A percentile compares a stretch with the other conserved stretches of the same genome.
Evolutionary conservation across 306 rosid genomes (phyloP).

Genomic region (Echinosophora koreensis): DNA sequence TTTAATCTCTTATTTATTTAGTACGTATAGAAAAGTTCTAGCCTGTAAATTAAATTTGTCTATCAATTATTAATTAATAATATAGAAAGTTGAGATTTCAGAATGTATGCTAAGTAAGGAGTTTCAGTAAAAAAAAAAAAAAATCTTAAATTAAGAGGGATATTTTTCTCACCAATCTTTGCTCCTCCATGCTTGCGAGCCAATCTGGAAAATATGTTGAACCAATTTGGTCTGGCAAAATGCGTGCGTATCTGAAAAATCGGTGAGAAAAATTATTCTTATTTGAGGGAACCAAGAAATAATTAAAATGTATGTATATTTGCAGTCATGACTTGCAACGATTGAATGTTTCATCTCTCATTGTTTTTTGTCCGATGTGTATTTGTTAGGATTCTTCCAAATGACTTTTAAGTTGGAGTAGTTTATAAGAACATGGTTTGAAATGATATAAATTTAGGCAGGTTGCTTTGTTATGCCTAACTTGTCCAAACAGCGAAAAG

Average conservation of each 20-base stretch:
- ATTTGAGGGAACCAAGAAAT: neutral
- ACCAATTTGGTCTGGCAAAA: conserved; percentile 85
- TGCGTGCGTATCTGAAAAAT: conserved; percentile 75
- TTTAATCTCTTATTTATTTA: neutral
- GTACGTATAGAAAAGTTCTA: neutral
- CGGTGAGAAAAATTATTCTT: conserved; percentile 10
- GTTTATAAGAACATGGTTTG: neutral
- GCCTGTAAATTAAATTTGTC: neutral
- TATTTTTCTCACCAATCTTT: conserved; percentile 72
- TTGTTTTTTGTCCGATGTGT: neutral
- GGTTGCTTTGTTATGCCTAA: neutral
- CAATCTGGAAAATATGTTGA: conserved; percentile 74
- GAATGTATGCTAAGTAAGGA: neutral
- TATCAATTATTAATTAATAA: conserved; percentile 10
- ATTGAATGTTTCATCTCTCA: neutral
- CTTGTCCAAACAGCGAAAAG: neutral
- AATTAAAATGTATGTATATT: neutral
- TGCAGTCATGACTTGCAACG: neutral
- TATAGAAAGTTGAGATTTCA: neutral
- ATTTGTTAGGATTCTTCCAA: conserved; percentile 16
- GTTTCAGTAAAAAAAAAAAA: neutral
- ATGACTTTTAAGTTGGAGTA: neutral
- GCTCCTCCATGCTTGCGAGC: conserved; percentile 73
- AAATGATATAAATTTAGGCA: neutral
- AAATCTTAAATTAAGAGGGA: neutral